These are phyloP conservation scores for Lentinus brumalis DNA, from an alignment of 768 basidiomycete genomes.

Conservation along the genomic window DNA sequence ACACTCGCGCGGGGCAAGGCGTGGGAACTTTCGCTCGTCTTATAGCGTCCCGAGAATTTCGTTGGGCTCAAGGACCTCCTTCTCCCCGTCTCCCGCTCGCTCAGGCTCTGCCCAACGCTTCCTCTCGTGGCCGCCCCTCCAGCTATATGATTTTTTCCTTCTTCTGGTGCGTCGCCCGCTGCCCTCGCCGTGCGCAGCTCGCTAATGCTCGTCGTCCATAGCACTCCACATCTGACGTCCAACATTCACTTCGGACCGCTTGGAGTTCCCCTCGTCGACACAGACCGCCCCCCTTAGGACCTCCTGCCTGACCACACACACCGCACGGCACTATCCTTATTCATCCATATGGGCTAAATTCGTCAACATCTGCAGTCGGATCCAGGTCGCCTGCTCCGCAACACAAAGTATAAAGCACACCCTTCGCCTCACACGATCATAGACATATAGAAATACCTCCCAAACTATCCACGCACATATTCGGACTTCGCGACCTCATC, in stretches of 20 bases:
- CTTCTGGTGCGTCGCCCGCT: slow-evolving; percentile 19
- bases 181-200: neutral
- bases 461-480: slow-evolving; percentile 16
- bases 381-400: slow-evolving; percentile 43
- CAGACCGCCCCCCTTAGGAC: slow-evolving; percentile 79
- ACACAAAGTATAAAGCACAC: slow-evolving; percentile 31
- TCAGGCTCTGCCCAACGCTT: neutral
- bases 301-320: slow-evolving; percentile 2
- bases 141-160: slow-evolving; percentile 27
- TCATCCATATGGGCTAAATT: slow-evolving; percentile 43
- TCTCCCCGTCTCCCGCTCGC: slow-evolving; percentile 6
- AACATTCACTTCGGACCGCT: slow-evolving; percentile 65
- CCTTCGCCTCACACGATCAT: slow-evolving; percentile 15
- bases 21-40: slow-evolving; percentile 11
- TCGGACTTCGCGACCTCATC: slow-evolving; percentile 27
- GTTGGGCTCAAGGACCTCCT: slow-evolving; percentile 11
- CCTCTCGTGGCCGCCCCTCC: slow-evolving; percentile 8
- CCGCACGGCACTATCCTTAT: slow-evolving; percentile 24
- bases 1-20: neutral
- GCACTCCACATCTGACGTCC: slow-evolving; percentile 38
- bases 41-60: slow-evolving; percentile 18
- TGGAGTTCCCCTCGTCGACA: slow-evolving; percentile 59
- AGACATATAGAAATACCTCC: slow-evolving; percentile 15
- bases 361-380: slow-evolving; percentile 30
- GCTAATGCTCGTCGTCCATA: slow-evolving; percentile 9